Conservation (phyloP, 192 early-diverging fungal genomes). For the Linnemannia hyalina region DNA sequence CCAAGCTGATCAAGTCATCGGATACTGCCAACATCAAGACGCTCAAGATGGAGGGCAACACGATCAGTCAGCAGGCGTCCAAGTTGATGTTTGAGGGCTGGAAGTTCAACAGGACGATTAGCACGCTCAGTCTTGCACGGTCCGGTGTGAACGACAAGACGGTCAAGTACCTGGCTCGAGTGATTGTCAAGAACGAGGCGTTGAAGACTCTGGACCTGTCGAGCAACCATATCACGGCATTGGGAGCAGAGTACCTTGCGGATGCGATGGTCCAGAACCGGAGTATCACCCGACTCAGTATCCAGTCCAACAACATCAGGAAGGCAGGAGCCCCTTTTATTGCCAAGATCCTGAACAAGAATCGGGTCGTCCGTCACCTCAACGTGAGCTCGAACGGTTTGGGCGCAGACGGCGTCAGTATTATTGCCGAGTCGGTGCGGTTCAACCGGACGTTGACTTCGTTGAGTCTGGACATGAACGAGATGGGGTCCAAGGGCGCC, state of each 20-base stretch:
- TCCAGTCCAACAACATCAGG: slow-evolving; percentile 58
- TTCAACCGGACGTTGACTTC: slow-evolving; percentile 47
- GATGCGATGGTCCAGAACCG: slow-evolving; percentile 54
- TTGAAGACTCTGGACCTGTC: slow-evolving; percentile 53
- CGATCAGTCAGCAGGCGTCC: slow-evolving; percentile 52
- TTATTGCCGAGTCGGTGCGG: slow-evolving; percentile 52
- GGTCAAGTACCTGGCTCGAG: slow-evolving; percentile 46
- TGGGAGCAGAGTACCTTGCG: slow-evolving; percentile 47
- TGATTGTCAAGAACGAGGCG: slow-evolving; percentile 42
- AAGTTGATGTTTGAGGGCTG: slow-evolving; percentile 56
- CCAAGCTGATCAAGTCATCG: slow-evolving; percentile 52
- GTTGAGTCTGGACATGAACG: slow-evolving; percentile 59
- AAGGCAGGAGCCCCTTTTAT: slow-evolving; percentile 52
- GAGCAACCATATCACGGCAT: slow-evolving; percentile 49
- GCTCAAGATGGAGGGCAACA: slow-evolving; percentile 52
- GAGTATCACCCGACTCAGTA: slow-evolving; percentile 41
- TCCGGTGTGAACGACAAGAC: slow-evolving; percentile 62
- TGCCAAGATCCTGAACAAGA: slow-evolving; percentile 55
- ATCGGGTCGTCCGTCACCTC: slow-evolving; percentile 54
- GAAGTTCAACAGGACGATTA: slow-evolving; percentile 55
- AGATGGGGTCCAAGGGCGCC: slow-evolving; percentile 46
- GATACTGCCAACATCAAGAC: slow-evolving; percentile 53
- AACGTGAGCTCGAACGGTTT: slow-evolving; percentile 59
- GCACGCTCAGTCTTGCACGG: slow-evolving; percentile 52
- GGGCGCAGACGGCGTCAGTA: slow-evolving; percentile 26